These are phyloP conservation scores for Litchi chinensis DNA, from an alignment of 345 rosid species.

Conservation along the genomic window DNA sequence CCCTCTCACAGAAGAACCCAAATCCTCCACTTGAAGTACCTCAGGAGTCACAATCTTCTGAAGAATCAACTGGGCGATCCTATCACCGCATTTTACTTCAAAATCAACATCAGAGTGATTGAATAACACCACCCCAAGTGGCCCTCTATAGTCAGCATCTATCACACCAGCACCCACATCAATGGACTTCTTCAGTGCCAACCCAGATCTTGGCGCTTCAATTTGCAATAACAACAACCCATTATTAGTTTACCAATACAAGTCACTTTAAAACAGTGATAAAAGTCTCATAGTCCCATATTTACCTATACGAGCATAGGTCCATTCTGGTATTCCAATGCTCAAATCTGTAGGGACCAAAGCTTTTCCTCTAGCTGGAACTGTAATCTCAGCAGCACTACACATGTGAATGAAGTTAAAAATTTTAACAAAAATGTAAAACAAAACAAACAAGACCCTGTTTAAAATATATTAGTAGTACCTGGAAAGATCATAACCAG, in stretches of 20 bases:
- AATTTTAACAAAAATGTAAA: background rate
- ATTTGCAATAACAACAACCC: background rate
- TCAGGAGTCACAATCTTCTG: conserved; percentile 39
- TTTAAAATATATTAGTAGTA: background rate
- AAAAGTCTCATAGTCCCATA: too few relatives aligned
- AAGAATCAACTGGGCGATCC: too few relatives aligned
- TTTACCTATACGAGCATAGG: conserved; percentile 76
- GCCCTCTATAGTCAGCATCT: conserved; percentile 60
- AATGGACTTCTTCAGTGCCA: conserved; percentile 60
- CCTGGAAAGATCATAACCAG: conserved; percentile 53
- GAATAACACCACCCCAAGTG: conserved; percentile 54
- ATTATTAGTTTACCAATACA: background rate
- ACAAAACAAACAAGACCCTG: background rate
- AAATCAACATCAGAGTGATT: conserved; percentile 55
- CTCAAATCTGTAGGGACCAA: conserved; percentile 44
- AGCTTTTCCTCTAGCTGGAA: conserved; percentile 49
- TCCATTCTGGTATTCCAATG: conserved; percentile 57
- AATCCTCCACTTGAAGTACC: conserved; percentile 33
- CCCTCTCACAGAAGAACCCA: background rate
- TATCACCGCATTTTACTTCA: conserved; percentile 52
- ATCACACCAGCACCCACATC: conserved; percentile 63
- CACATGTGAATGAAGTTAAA: background rate
- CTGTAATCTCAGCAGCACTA: conserved; percentile 39
- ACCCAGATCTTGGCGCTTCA: conserved; percentile 58
- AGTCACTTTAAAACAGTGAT: background rate